A percentile compares a stretch with the other conserved stretches of the same genome.
These are phyloP conservation scores for Lactarius deliciosus DNA, from an alignment of 768 basidiomycete species.

Conservation along the genomic window DNA sequence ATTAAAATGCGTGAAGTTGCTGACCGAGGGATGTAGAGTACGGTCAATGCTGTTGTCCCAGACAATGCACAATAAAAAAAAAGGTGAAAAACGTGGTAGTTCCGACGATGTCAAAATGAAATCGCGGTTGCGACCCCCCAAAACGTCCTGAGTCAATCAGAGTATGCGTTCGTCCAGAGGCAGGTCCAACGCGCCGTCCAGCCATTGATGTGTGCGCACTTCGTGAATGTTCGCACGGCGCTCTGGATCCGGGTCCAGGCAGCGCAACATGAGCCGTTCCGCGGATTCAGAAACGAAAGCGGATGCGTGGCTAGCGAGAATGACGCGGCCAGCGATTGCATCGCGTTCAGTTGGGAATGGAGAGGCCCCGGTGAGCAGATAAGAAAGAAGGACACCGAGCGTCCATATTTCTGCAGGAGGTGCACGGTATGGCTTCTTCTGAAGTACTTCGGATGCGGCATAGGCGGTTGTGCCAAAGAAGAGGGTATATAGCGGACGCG, in stretches of 20 bases:
- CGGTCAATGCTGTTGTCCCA: slow-evolving; percentile 16
- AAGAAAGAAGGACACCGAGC: slow-evolving; percentile 91
- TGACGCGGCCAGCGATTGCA: slow-evolving; percentile 64
- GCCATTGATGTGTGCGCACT: slow-evolving; percentile 84
- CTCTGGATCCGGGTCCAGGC: slow-evolving; percentile 81
- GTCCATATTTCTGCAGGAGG: slow-evolving; percentile 97
- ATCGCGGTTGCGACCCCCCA: slow-evolving; percentile 9
- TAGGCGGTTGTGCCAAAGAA: slow-evolving; percentile 97
- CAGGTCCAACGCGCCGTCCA: slow-evolving; percentile 42
- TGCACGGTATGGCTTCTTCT: slow-evolving; percentile 85
- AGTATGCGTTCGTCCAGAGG: slow-evolving; percentile 23
- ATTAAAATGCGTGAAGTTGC: slow-evolving; percentile 24
- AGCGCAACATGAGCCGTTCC: slow-evolving; percentile 65
- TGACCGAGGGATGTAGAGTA: slow-evolving; percentile 4
- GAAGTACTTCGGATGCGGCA: slow-evolving; percentile 91
- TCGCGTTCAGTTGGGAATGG: slow-evolving; percentile 89
- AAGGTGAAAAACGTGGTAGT: slow-evolving; percentile 21
- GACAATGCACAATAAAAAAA: slow-evolving; percentile 16
- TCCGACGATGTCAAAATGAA: slow-evolving; percentile 11
- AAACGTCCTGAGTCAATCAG: slow-evolving; percentile 9
- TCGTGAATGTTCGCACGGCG: slow-evolving; percentile 79
- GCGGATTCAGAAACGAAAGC: slow-evolving; percentile 38
- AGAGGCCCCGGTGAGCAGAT: slow-evolving; percentile 87
- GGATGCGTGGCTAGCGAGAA: slow-evolving; percentile 38
- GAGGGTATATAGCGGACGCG: slow-evolving; percentile 66